Percentiles rank a stretch among this genome's conserved stretches.
These are phyloP conservation scores for Hansenula sp. DNA, from an alignment of 1,139 yeast species.

Conservation along the genomic window DNA sequence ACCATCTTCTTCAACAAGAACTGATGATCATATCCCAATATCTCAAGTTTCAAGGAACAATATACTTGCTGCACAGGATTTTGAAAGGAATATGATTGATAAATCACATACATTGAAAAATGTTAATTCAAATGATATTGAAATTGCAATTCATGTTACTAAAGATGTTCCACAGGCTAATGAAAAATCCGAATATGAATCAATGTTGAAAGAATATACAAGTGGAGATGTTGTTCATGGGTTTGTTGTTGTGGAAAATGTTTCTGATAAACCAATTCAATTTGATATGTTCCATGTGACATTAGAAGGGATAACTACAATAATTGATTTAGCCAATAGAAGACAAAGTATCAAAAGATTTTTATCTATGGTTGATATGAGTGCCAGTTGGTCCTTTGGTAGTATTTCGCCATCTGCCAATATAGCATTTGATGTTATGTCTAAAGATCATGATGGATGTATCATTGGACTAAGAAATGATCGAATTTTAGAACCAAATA, in stretches of 20 bases:
- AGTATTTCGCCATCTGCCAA: conserved; percentile 41
- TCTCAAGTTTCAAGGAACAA: background rate
- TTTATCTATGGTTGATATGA: conserved; percentile 38
- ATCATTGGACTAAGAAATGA: conserved; percentile 49
- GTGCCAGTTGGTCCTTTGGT: conserved; percentile 39
- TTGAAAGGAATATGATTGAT: conserved; percentile 10
- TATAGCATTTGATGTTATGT: conserved; percentile 40
- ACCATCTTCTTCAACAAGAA: background rate
- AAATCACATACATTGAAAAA: conserved; percentile 13
- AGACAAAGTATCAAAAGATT: conserved; percentile 32
- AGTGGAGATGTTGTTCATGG: conserved; percentile 59
- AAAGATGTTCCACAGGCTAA: conserved; percentile 29
- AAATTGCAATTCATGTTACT: conserved; percentile 31
- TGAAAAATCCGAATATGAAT: conserved; percentile 24
- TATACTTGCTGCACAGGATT: background rate
- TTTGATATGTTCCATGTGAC: conserved; percentile 59
- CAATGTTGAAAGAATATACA: conserved; percentile 41
- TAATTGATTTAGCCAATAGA: conserved; percentile 26
- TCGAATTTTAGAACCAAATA: conserved; percentile 46
- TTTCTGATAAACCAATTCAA: conserved; percentile 35
- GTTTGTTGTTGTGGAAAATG: conserved; percentile 42
- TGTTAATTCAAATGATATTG: conserved; percentile 22
- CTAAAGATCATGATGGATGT: conserved; percentile 46
- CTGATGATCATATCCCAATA: background rate
- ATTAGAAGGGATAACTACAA: conserved; percentile 44